Evolutionary conservation across 2,329 filamentous ascomycete species (phyloP).

Genomic region (Mycosphaerella arachidis): DNA sequence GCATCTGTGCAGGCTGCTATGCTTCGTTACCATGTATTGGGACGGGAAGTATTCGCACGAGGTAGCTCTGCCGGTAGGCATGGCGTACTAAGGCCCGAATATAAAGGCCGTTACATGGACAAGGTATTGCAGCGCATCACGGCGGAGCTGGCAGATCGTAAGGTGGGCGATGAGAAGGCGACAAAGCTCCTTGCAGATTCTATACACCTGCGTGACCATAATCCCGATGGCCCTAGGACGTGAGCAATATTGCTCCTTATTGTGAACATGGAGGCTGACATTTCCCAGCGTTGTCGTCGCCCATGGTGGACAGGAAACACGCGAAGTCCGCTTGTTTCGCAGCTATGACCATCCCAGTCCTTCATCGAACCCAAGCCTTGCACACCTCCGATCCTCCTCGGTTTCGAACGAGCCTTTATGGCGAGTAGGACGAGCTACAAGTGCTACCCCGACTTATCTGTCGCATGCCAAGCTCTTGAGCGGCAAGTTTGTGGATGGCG

Average conservation of each 20-base stretch:
- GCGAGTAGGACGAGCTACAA: no score
- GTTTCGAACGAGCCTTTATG: no score
- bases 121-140: no score
- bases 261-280: neutral
- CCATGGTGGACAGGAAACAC: neutral
- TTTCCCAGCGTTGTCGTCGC: constrained; percentile 5
- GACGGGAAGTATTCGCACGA: constrained; percentile 12
- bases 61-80: neutral
- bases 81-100: no score
- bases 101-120: no score
- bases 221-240: constrained; percentile 8
- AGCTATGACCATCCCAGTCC: constrained; percentile 10
- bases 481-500: no score
- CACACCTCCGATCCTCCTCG: no score
- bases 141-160: neutral
- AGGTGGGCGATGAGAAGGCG: neutral
- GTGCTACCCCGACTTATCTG: no score
- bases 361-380: no score
- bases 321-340: constrained; percentile 9
- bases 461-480: no score
- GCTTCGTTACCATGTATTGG: constrained; percentile 9
- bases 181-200: neutral
- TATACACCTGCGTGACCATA: neutral
- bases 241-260: neutral
- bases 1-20: constrained; percentile 14